A percentile compares a stretch with the other conserved stretches of the same genome.
These are phyloP conservation scores for Blastomyces silverae DNA, from an alignment of 2,329 filamentous ascomycete species.

Conservation along the genomic window DNA sequence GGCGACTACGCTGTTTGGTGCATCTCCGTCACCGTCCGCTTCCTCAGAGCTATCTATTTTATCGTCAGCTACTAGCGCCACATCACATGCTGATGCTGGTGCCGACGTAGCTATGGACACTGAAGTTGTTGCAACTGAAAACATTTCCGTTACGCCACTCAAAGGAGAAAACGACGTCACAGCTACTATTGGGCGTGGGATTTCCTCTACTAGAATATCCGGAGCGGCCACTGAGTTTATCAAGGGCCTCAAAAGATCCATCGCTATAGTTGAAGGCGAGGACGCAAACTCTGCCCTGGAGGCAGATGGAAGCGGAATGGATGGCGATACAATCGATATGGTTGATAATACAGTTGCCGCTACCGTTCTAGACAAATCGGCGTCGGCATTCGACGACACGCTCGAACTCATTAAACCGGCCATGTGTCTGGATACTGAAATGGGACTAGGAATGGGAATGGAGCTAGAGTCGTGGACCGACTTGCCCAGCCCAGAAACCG, in stretches of 20 bases:
- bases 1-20: constrained; percentile 35
- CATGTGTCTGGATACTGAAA: constrained; percentile 33
- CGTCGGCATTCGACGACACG: constrained; percentile 10
- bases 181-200: constrained; percentile 11
- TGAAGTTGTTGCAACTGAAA: constrained; percentile 31
- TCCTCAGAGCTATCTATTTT: constrained; percentile 38
- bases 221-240: neutral
- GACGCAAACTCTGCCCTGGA: constrained; percentile 42
- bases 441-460: constrained; percentile 39
- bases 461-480: constrained; percentile 52
- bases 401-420: constrained; percentile 25
- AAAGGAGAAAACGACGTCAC: constrained; percentile 9
- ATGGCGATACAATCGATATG: constrained; percentile 12
- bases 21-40: constrained; percentile 39
- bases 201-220: constrained; percentile 8
- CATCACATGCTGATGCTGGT: constrained; percentile 29
- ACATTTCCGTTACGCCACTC: constrained; percentile 27
- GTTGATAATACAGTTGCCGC: neutral
- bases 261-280: constrained; percentile 34
- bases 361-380: neutral
- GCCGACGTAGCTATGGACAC: neutral
- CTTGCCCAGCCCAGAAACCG: constrained; percentile 69
- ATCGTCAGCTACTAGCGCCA: constrained; percentile 38
- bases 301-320: constrained; percentile 29
- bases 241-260: constrained; percentile 12